phyloP scores from a whole-genome alignment of 768 basidiomycete genomes.

The Panellus pusillus region DNA sequence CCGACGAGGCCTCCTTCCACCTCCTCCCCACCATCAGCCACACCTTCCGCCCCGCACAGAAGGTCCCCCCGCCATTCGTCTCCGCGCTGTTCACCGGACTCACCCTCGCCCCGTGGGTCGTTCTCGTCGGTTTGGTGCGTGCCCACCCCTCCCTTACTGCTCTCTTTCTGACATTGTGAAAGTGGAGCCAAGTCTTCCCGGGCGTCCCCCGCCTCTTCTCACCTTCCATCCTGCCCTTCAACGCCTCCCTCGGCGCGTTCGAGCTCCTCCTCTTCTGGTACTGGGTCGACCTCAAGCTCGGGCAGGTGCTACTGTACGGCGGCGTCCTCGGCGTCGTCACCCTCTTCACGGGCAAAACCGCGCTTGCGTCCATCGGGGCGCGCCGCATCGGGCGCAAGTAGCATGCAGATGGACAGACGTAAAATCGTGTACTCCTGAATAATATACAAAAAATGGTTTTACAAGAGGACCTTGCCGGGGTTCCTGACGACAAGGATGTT shows the following conservation, averaged over 20 bases:
- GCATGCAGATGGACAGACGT: too few species aligned
- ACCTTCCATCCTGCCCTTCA: conserved; percentile 69
- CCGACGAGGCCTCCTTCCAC: conserved; percentile 74
- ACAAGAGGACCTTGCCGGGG: conserved; percentile 77
- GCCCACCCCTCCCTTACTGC: not conserved
- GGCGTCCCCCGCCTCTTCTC: conserved; percentile 64
- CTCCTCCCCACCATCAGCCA: conserved; percentile 73
- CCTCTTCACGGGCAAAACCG: conserved; percentile 70
- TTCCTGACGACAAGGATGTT: conserved; percentile 36
- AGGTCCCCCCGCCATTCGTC: conserved; percentile 65
- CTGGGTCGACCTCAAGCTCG: conserved; percentile 83
- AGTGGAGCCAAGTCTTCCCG: conserved; percentile 69
- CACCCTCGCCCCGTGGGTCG: conserved; percentile 73
- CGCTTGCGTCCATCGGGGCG: conserved; percentile 61
- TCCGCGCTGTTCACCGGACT: conserved; percentile 65
- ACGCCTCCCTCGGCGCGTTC: conserved; percentile 67
- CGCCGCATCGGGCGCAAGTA: conserved; percentile 49
- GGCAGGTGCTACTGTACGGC: conserved; percentile 78
- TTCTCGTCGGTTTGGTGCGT: conserved; percentile 71
- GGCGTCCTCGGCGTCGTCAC: conserved; percentile 62
- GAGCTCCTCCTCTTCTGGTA: conserved; percentile 86
- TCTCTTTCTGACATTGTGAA: not conserved
- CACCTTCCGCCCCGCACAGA: conserved; percentile 81
- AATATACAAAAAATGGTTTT: conserved; percentile 18
- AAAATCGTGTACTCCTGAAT: conserved; percentile 3